Conservation (phyloP, 176 grass and related monocot genomes). For the Echinochloa phyllopogon region DNA sequence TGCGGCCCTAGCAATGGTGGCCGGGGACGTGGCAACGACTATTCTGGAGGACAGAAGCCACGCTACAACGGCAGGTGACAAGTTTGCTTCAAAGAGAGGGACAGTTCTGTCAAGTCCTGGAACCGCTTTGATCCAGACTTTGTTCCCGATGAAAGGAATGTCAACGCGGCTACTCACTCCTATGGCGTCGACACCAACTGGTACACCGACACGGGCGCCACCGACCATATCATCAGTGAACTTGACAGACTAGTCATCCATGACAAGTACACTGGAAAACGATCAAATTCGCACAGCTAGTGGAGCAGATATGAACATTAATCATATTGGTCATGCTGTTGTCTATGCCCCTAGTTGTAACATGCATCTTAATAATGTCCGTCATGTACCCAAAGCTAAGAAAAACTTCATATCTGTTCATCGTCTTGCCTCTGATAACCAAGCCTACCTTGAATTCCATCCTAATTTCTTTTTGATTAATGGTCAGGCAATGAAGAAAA, state of each 20-base stretch:
- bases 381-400: no score
- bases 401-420: no score
- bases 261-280: neutral
- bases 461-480: no score
- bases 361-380: no score
- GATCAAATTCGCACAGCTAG: neutral
- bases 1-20: neutral
- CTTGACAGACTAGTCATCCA: neutral
- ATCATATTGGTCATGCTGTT: no score
- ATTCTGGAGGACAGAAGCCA: no score
- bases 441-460: no score
- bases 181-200: neutral
- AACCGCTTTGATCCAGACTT: neutral
- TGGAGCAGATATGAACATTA: no score
- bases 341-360: no score
- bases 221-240: neutral
- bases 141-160: neutral
- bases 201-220: neutral
- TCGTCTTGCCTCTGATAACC: no score
- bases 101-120: neutral
- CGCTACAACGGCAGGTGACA: neutral
- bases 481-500: no score
- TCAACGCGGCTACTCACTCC: neutral
- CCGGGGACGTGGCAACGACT: no score
- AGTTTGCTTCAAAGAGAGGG: neutral